Base-by-base conservation (phyloP, 2,329 filamentous ascomycete genomes). In the Tolypocladium tundrense region DNA sequence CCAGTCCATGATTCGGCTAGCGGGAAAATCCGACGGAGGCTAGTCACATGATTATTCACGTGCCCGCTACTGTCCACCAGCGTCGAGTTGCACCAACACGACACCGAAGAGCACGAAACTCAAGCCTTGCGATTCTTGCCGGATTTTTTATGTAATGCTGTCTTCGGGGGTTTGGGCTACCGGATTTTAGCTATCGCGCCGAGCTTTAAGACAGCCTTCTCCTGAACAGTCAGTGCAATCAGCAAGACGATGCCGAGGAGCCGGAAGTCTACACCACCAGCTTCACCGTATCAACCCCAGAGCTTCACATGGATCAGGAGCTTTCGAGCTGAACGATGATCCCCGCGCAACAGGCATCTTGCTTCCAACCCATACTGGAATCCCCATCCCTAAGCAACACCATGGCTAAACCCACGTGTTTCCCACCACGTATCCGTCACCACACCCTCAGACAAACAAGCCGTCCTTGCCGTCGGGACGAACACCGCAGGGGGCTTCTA, bases 1-100 rank as follows among this genome's bases (percentile, higher is more conserved):
- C 64, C 67, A 68, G 68, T 67, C 73, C 71, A 65, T 69, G 61
- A 69, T 72, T 70, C 65, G 75, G 75, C 66, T 70, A 71, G 65
- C 68, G 64, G 67, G 65, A 69, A 68, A 72, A 68, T 75, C 75
- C 75, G 75, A 70, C 57, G 54, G 42, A 66, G 57, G 57, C 52
- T 52, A 37, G 35, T 61, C 72, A 73, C 69, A 68, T 72, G 69
- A 0, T 0, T 0, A 0, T 2, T 63, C 72, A 74, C 68, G 64
- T 75, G 72, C 64, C 2, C 7, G 6, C 31, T 5, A 8, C 1
- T 33, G 31, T 33, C 31, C 31, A 7, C 31, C 5, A 7, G 6
- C 7, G 8, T 33, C 31, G 31, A 14, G 10, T 43, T 11, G 19
- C 10, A 8, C 31, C 19, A 11, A n/a, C 48, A 8, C 19, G 19